Evolutionary conservation across 257 asterid species (phyloP), one percentile per base, ranked within the genome.

Genomic region (Prunella vulgaris): DNA sequence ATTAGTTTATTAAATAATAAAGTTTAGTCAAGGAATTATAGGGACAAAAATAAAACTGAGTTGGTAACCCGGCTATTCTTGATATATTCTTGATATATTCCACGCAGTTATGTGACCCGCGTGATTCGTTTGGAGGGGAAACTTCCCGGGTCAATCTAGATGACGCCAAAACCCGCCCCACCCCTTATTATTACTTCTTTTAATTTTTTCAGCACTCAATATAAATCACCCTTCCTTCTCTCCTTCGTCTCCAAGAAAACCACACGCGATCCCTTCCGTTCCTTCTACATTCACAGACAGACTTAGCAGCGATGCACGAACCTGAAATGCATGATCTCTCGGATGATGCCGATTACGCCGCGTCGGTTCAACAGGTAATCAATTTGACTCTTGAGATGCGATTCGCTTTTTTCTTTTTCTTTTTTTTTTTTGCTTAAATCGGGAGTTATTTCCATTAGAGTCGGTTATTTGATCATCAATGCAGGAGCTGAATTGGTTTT

Each of bases 281-380:
- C 38, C 13, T 17, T 7, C 54, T 77, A 27, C 68, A 49, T 32
- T 44, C 73, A 17, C 67, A 24, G 70, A 35, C 21, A 37, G 49
- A 60, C 58, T n/a, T 13, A 37, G 3, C 42, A 61, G 77, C 70
- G 79, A 93, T 93, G 98, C 85, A 82, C 52, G 96, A 93, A 73
- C 68, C 86, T 8, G 96, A 90, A 54, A 76, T 80, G 59, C 78
- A 82, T 77, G 97, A 93, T 80, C 87, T 93, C 3, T 82, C 98
- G 14, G 98, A 93, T 78, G 98, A 93, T 60, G 90, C 89, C 71
- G 96, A 93, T 75, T 93, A 93, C 70, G 99, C 95, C 57, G 99
- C 96, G 22, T 90, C 97, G 57, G 75, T 85, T 72, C 90, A 87
- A 73, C 95, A 89, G 80, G 98, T 89, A 48, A 48, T 79, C 40